Percentiles rank a stretch among this genome's conserved stretches.
These are phyloP conservation scores for Fraxinus excelsior DNA, from an alignment of 257 asterid genomes.

Conservation along the genomic window DNA sequence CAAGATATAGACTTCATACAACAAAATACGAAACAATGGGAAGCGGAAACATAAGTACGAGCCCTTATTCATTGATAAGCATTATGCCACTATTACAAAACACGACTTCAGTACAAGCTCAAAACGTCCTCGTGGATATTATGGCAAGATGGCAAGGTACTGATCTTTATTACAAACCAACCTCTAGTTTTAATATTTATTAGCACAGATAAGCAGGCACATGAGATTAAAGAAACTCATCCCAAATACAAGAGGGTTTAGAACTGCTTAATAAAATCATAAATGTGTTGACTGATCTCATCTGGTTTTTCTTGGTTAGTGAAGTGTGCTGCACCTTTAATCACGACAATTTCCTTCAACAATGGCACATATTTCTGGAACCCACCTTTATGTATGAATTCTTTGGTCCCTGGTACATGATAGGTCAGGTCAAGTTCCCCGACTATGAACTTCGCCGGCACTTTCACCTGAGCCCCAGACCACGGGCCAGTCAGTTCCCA, in stretches of 20 bases:
- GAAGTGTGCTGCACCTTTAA: constrained; percentile 73
- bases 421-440: constrained; percentile 65
- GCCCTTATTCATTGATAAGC: too few species aligned
- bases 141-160: background rate
- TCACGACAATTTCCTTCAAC: constrained; percentile 56
- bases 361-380: constrained; percentile 57
- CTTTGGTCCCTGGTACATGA: constrained; percentile 54
- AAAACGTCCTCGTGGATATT: too few species aligned
- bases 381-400: constrained; percentile 60
- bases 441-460: constrained; percentile 57
- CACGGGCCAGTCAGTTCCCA: constrained; percentile 77
- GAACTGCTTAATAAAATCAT: constrained; percentile 56
- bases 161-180: background rate
- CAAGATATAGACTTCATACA: too few species aligned
- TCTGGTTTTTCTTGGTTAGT: constrained; percentile 66
- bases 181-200: background rate
- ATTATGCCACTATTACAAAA: too few species aligned
- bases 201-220: background rate
- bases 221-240: background rate
- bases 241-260: constrained; percentile 12
- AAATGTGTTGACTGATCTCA: constrained; percentile 63
- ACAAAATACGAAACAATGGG: too few species aligned
- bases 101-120: too few species aligned
- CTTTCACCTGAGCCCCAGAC: constrained; percentile 58
- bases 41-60: too few species aligned